These are phyloP conservation scores for Blepharisma undulans DNA, from an alignment of 169 alveolate species.

Conservation along the genomic window DNA sequence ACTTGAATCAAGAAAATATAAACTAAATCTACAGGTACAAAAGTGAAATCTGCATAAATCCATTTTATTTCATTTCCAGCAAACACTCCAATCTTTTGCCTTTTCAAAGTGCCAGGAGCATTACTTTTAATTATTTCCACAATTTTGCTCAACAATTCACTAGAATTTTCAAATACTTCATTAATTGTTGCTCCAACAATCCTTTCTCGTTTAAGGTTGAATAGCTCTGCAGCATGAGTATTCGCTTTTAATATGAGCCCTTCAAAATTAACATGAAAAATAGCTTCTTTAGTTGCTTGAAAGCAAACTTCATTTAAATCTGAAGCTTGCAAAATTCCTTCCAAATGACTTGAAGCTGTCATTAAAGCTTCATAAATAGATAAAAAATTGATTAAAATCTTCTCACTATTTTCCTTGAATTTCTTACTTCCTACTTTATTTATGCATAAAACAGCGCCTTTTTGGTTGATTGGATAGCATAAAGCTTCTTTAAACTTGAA, in stretches of 20 bases:
- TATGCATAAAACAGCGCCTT: background rate
- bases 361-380: background rate
- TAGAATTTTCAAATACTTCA: conserved; percentile 22
- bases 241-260: conserved; percentile 19
- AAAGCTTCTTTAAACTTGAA: conserved; percentile 4
- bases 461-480: background rate
- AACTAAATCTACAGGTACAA: background rate
- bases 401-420: background rate
- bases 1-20: background rate
- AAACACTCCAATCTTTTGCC: background rate
- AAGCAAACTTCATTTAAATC: conserved; percentile 35
- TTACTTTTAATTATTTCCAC: background rate
- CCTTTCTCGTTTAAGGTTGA: background rate
- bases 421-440: background rate
- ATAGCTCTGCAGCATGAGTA: background rate
- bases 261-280: conserved; percentile 9
- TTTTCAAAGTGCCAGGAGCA: background rate
- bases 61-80: background rate
- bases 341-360: background rate
- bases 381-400: background rate
- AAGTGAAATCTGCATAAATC: background rate
- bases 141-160: conserved; percentile 8
- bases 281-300: conserved; percentile 21
- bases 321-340: conserved; percentile 19
- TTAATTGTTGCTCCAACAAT: conserved; percentile 18